phyloP scores from a whole-genome alignment of 2,329 filamentous ascomycete genomes.

The Sclerotinia borealis region DNA sequence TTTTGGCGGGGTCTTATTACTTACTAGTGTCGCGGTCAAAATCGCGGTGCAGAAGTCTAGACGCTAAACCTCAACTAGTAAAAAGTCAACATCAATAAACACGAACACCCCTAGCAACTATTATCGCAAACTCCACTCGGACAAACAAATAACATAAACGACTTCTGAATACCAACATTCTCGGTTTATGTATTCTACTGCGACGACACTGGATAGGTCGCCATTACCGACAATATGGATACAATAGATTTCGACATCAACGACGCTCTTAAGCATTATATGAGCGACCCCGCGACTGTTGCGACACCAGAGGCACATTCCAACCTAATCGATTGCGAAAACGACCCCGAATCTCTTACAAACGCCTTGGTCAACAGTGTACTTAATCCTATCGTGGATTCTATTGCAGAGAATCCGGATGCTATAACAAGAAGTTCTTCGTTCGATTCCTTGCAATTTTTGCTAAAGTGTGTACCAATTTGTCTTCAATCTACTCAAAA shows the following conservation, averaged over 20 bases:
- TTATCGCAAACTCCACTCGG: constrained; percentile 1
- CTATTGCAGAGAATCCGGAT: constrained; percentile 86
- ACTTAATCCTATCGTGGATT: constrained; percentile 87
- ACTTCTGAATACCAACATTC: neutral
- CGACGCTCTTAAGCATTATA: constrained; percentile 91
- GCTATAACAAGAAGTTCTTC: constrained; percentile 70
- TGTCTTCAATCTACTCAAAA: constrained; percentile 36
- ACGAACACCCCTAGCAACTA: constrained; percentile 9
- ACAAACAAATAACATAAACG: neutral
- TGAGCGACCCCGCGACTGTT: constrained; percentile 82
- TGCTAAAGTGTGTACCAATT: constrained; percentile 83
- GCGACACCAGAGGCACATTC: constrained; percentile 80
- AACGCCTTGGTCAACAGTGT: constrained; percentile 74
- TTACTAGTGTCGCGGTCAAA: constrained; percentile 3
- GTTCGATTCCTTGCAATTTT: constrained; percentile 90
- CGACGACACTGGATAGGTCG: constrained; percentile 2
- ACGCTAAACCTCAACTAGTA: neutral
- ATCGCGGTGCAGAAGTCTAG: neutral
- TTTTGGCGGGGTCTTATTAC: constrained; percentile 9
- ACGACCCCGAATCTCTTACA: constrained; percentile 73
- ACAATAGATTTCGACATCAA: constrained; percentile 92
- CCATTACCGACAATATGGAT: constrained; percentile 44
- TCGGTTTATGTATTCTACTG: constrained; percentile 9
- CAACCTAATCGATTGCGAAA: constrained; percentile 83
- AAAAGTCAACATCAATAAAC: constrained; percentile 15